Percentiles rank a stretch among this genome's conserved stretches.
Conservation (phyloP, 139 green algal species). For the Marvania coccoides region DNA sequence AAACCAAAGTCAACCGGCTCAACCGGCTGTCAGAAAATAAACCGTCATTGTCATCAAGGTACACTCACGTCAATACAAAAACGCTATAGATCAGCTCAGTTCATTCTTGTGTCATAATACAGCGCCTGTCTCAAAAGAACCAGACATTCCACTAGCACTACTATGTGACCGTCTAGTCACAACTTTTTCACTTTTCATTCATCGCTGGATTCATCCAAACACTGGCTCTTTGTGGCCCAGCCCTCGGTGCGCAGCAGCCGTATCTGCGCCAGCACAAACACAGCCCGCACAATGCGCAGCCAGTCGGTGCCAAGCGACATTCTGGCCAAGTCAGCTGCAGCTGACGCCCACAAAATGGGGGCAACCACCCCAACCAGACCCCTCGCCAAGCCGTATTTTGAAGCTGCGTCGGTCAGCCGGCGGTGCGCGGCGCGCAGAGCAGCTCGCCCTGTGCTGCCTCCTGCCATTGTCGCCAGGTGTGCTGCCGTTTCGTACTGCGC, state of each 20-base stretch:
- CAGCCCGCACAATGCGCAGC: conserved; percentile 50
- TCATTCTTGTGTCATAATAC: no score
- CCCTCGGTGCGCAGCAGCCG: conserved; percentile 41
- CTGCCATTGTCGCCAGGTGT: conserved; percentile 6
- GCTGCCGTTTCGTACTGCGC: conserved; percentile 47
- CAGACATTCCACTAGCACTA: no score
- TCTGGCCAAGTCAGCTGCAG: conserved; percentile 64
- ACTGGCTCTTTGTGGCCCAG: conserved; percentile 13
- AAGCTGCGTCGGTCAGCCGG: conserved; percentile 33
- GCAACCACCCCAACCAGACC: conserved; percentile 55
- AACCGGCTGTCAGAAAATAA: no score
- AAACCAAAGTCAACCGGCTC: no score
- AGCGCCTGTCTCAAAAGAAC: no score
- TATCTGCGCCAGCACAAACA: conserved; percentile 72
- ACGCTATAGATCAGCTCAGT: no score
- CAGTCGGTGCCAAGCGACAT: conserved; percentile 76
- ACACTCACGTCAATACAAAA: no score
- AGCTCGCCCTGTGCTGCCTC: neutral
- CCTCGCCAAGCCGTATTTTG: conserved; percentile 54
- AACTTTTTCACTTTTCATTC: no score
- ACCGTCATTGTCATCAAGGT: no score
- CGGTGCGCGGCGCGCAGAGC: conserved; percentile 44
- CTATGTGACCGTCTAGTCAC: no score
- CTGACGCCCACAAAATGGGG: conserved; percentile 68
- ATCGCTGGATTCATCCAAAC: no score